Evolutionary conservation across 768 basidiomycete species (phyloP).

Genomic region (Rhizopogon vesiculosus): DNA sequence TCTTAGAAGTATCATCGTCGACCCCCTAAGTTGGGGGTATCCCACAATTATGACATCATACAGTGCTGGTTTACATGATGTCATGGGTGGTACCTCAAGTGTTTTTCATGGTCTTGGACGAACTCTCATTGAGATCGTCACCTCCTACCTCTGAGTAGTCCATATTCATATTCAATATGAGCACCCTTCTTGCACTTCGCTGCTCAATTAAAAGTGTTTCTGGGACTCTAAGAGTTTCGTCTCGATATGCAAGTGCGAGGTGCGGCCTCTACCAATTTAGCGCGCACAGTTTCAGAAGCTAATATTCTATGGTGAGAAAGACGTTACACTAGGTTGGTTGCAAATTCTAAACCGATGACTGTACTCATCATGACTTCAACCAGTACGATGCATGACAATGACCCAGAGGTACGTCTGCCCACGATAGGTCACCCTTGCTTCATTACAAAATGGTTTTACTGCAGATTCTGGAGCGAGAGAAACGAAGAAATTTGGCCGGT

Average conservation of each 20-base stretch:
- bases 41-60: background rate
- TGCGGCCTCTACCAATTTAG: background rate
- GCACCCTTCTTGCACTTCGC: background rate
- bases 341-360: background rate
- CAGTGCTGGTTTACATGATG: background rate
- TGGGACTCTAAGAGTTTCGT: background rate
- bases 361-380: slow-evolving; percentile 1
- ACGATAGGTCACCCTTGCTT: background rate
- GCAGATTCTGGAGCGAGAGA: slow-evolving; percentile 49
- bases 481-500: slow-evolving; percentile 42
- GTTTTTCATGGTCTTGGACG: background rate
- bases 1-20: too few species aligned
- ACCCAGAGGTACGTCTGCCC: slow-evolving; percentile 38
- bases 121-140: background rate
- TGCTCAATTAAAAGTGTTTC: background rate
- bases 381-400: slow-evolving; percentile 56
- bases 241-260: background rate
- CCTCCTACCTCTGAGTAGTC: background rate
- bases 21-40: background rate
- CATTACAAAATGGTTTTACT: background rate
- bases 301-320: background rate
- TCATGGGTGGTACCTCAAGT: background rate
- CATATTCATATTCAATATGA: background rate
- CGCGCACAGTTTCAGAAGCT: background rate
- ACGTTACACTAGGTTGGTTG: background rate